Base-by-base conservation (phyloP, 2,329 filamentous ascomycete genomes). In the Phyllosticta citrichinensis region DNA sequence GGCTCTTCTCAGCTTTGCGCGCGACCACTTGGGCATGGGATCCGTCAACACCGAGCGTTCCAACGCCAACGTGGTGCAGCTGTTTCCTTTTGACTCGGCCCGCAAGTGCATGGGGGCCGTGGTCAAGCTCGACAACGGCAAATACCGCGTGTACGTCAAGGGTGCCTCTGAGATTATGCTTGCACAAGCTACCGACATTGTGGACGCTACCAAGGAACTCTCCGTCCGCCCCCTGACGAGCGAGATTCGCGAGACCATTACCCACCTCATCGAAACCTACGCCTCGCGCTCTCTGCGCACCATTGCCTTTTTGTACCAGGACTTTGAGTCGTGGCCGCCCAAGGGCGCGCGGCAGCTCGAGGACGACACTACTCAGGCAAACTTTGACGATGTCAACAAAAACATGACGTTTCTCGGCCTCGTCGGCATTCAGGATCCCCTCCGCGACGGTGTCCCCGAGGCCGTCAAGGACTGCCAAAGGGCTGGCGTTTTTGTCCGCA, bases 281-380 rank as follows among this genome's bases (percentile, higher is more conserved):
- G 91, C 91, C 10, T 84, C 83, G 25, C 82, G 87, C 19, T 95
- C 91, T 8, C 80, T 96, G 33, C 84, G 91, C 64, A 95, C 91
- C 1, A 95, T 96, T 66, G 89, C 87, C 52, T 82, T 96, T 64
- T 80, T 91, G 58, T 95, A 91, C 74, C 87, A 86, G 61, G 91
- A 96, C 67, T 96, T 94, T 66, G 83, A 89, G 24, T 82, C 83
- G 58, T 88, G 91, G 91, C 91, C 92, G 25, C 91, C 91, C 4
- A 82, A 79, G 63, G 80, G 81, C 55, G 82, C 81, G 17, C 83
- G 77, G 52, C 79, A 74, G 30, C 71, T 80, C 33, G 83, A 87
- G 64, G 85, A 87, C 63, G 84, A 88, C 65, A 71, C 77, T 8
- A 80, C 79, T 22, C 81, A 87, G 62, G 85, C 83, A 19, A 77